Conservation (phyloP, 176 grass and related monocot species). For the Musa schizocarpa region DNA sequence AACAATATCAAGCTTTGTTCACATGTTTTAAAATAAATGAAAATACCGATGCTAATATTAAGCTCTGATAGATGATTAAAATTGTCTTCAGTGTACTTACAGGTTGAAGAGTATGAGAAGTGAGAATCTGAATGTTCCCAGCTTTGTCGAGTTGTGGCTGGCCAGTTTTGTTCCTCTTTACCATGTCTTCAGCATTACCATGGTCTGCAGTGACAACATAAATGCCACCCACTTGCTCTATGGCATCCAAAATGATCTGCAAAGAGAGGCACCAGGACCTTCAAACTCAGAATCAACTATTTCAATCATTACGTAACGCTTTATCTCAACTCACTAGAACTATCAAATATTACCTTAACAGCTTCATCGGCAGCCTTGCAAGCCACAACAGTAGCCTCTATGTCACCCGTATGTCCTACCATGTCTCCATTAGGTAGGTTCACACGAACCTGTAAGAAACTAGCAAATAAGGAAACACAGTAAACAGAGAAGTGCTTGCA, state of each 20-base stretch:
- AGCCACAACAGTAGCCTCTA: constrained; percentile 86
- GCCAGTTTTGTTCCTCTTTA: constrained; percentile 88
- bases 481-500: constrained; percentile 1
- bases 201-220: constrained; percentile 96
- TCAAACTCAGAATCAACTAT: neutral
- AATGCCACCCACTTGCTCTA: constrained; percentile 85
- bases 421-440: constrained; percentile 96
- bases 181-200: constrained; percentile 98
- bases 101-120: constrained; percentile 90
- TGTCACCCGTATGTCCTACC: constrained; percentile 98
- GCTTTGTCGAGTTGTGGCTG: constrained; percentile 50
- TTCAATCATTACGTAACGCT: neutral
- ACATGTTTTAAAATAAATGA: neutral
- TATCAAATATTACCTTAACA: constrained; percentile 57
- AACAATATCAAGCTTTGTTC: neutral
- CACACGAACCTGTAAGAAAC: constrained; percentile 67
- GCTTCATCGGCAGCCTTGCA: constrained; percentile 94
- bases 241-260: constrained; percentile 86
- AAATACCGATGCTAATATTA: neutral
- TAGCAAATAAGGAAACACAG: neutral
- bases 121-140: constrained; percentile 85
- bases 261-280: neutral
- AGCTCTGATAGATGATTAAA: neutral
- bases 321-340: neutral
- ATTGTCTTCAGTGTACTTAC: constrained; percentile 30